These are phyloP conservation scores for Pseudonitzschia multistriata DNA, from an alignment of 108 stramenopile genomes.

Conservation along the genomic window DNA sequence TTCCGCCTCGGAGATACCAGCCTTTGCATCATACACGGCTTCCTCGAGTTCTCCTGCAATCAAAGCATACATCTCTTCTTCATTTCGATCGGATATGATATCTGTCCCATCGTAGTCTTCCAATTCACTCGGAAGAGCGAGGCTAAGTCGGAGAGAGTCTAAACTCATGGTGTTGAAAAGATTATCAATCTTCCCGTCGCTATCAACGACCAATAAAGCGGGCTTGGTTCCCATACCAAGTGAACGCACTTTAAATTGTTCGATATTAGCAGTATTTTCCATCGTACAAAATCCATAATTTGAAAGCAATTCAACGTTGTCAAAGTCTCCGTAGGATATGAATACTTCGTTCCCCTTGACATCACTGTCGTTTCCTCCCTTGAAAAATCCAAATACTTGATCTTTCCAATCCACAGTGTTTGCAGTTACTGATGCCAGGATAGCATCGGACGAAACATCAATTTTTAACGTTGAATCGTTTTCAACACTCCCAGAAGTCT, in stretches of 20 bases:
- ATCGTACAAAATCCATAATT: conserved; percentile 73
- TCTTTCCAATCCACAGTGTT: conserved; percentile 17
- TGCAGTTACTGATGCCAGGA: conserved; percentile 10
- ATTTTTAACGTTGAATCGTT: conserved; percentile 36
- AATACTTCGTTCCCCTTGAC: conserved; percentile 53
- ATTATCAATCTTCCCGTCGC: conserved; percentile 58
- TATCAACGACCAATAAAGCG: conserved; percentile 42
- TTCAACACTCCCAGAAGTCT: conserved; percentile 39
- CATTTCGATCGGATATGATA: conserved; percentile 56
- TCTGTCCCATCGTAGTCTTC: conserved; percentile 42
- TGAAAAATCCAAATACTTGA: conserved; percentile 21
- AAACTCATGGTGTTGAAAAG: conserved; percentile 31
- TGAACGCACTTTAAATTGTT: conserved; percentile 47
- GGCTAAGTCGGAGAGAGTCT: conserved; percentile 45
- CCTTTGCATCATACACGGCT: conserved; percentile 46
- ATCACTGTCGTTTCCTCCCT: conserved; percentile 2
- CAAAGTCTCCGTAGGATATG: conserved; percentile 67
- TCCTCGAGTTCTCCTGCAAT: conserved; percentile 62
- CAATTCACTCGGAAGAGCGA: conserved; percentile 50
- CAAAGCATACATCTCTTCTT: conserved; percentile 61
- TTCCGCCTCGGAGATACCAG: conserved; percentile 35
- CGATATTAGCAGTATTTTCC: conserved; percentile 55
- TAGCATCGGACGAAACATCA: conserved; percentile 24
- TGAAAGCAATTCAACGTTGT: conserved; percentile 65
- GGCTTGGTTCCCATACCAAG: conserved; percentile 43